These are phyloP conservation scores for Iberis pinnata DNA, from an alignment of 345 rosid species.

Conservation along the genomic window DNA sequence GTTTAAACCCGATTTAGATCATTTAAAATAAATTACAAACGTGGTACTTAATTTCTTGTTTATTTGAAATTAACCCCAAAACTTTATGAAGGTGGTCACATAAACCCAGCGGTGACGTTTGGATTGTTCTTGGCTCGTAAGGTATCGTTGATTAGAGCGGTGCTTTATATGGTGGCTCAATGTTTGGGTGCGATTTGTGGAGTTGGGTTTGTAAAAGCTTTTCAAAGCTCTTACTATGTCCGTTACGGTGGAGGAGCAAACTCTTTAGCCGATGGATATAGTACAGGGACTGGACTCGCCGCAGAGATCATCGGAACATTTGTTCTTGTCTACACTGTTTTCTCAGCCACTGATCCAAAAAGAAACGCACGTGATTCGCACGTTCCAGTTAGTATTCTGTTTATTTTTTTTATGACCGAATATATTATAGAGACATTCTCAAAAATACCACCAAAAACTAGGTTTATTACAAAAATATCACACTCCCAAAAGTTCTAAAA, in stretches of 20 bases:
- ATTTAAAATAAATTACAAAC: neutral
- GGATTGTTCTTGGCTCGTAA: conserved; percentile 55
- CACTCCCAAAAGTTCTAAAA: too few relatives aligned
- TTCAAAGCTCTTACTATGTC: conserved; percentile 46
- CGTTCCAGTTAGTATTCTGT: conserved; percentile 35
- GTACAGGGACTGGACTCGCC: conserved; percentile 50
- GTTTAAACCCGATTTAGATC: neutral
- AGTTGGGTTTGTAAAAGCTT: conserved; percentile 53
- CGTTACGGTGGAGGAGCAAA: conserved; percentile 63
- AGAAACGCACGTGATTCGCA: conserved; percentile 59
- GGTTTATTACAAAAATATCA: too few relatives aligned
- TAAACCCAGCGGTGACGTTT: conserved; percentile 65
- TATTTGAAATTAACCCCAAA: neutral
- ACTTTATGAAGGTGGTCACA: conserved; percentile 47
- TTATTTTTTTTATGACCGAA: too few relatives aligned
- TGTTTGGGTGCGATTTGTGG: conserved; percentile 69
- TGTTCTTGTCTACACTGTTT: conserved; percentile 59
- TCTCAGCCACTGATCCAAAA: conserved; percentile 65
- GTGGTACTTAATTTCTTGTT: neutral
- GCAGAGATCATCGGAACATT: conserved; percentile 68
- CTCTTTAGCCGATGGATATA: conserved; percentile 38
- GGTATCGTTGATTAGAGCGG: conserved; percentile 55
- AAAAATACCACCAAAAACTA: too few relatives aligned
- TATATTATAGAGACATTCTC: too few relatives aligned
- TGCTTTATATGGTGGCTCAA: conserved; percentile 58